Conservation (phyloP, 805 yeast genomes). For the Kluyveromyces aestuarii region DNA sequence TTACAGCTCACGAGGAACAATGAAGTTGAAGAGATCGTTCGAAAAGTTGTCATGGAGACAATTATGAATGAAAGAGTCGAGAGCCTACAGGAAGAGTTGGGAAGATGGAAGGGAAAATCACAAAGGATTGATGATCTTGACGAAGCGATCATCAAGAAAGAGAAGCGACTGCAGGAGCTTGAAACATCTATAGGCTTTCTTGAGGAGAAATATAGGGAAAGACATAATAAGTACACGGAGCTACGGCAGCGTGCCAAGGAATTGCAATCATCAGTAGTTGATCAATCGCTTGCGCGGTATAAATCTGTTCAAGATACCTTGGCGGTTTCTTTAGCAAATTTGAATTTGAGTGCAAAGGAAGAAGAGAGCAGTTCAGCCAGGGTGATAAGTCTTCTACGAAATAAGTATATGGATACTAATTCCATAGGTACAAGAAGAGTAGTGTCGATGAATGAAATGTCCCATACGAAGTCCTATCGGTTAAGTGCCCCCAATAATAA, state of each 20-base stretch:
- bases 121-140: constrained; percentile 1
- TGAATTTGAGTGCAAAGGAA: not conserved
- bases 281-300: constrained; percentile 4
- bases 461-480: not conserved
- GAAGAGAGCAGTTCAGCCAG: not conserved
- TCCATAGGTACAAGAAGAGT: constrained; percentile 3
- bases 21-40: not conserved
- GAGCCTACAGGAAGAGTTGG: not conserved
- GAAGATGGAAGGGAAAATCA: not conserved
- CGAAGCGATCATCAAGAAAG: constrained; percentile 3
- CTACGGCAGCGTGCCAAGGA: constrained; percentile 3
- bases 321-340: constrained; percentile 3
- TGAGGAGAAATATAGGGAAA: constrained; percentile 1
- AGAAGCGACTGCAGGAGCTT: constrained; percentile 5
- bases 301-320: constrained; percentile 6
- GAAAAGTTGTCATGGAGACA: not conserved
- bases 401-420: constrained; percentile 2
- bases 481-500: not conserved
- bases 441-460: constrained; percentile 4
- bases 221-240: not conserved
- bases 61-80: not conserved
- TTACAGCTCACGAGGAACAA: not conserved
- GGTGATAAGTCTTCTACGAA: constrained; percentile 6
- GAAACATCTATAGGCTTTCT: constrained; percentile 3
- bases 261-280: constrained; percentile 2